Evolutionary conservation across 805 yeast genomes (phyloP).

Genomic region (Dipodascopsis uninucleata): DNA sequence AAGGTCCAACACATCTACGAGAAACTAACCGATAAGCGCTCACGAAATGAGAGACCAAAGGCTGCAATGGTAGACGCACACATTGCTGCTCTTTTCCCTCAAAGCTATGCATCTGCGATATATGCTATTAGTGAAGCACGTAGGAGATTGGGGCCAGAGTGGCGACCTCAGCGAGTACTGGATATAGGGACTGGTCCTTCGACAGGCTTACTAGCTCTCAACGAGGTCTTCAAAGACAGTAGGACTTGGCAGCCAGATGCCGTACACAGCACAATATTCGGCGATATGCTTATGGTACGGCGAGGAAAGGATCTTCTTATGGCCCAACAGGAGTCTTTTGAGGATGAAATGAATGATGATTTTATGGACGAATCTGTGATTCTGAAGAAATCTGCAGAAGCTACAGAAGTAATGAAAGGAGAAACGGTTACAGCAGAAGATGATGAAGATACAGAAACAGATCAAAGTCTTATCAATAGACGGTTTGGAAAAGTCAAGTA

Average conservation of each 20-base stretch:
- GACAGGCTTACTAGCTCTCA: constrained; percentile 82
- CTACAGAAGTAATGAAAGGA: neutral
- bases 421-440: neutral
- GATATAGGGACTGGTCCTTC: constrained; percentile 91
- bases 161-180: constrained; percentile 63
- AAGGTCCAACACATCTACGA: constrained; percentile 13
- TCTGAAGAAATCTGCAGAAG: neutral
- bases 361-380: neutral
- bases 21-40: constrained; percentile 1
- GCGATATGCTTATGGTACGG: constrained; percentile 68
- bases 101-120: constrained; percentile 67
- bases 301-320: constrained; percentile 75
- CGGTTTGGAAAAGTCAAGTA: constrained; percentile 16
- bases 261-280: constrained; percentile 71
- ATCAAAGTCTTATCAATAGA: neutral
- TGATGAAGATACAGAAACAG: constrained; percentile 7
- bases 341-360: neutral
- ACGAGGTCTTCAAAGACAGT: constrained; percentile 70
- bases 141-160: constrained; percentile 49
- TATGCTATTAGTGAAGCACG: constrained; percentile 67
- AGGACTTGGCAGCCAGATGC: constrained; percentile 49
- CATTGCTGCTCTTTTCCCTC: constrained; percentile 74
- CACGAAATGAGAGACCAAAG: constrained; percentile 4
- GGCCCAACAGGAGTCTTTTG: constrained; percentile 46
- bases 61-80: constrained; percentile 60